phyloP scores from a whole-genome alignment of 2,329 filamentous ascomycete species.

The Pleoardoris graminearum region DNA sequence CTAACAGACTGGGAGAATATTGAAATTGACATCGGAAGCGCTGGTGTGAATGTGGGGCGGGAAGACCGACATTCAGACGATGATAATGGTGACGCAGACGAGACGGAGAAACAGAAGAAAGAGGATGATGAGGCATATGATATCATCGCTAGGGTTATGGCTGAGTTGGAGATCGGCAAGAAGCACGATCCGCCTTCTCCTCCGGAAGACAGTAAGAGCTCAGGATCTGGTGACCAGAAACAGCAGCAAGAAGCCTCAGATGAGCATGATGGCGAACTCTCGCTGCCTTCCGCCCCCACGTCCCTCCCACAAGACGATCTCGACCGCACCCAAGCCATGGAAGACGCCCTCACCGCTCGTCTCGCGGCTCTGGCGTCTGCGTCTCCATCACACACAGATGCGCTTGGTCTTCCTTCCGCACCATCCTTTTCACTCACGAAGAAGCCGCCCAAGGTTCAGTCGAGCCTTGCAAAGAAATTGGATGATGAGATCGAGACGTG shows the following conservation, averaged over 20 bases:
- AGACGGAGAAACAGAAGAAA: constrained; percentile 27
- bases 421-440: constrained; percentile 49
- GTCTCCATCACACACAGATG: constrained; percentile 21
- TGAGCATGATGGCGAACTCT: constrained; percentile 14
- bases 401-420: constrained; percentile 50
- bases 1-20: constrained; percentile 39
- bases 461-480: constrained; percentile 51
- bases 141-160: constrained; percentile 51
- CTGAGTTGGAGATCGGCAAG: constrained; percentile 50
- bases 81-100: constrained; percentile 21
- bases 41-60: constrained; percentile 18
- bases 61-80: constrained; percentile 21
- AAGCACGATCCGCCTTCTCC: constrained; percentile 42
- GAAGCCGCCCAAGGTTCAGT: constrained; percentile 40
- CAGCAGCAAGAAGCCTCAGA: neutral
- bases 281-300: constrained; percentile 52
- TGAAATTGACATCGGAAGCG: constrained; percentile 35
- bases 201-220: constrained; percentile 19
- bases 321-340: constrained; percentile 38
- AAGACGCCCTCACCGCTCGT: constrained; percentile 52
- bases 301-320: constrained; percentile 32
- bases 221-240: constrained; percentile 10
- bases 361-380: constrained; percentile 51
- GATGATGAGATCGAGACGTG: constrained; percentile 75
- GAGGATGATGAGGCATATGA: constrained; percentile 51